Base-by-base conservation (phyloP, 2,329 filamentous ascomycete species). In the Plectosphaerella cucumerina region DNA sequence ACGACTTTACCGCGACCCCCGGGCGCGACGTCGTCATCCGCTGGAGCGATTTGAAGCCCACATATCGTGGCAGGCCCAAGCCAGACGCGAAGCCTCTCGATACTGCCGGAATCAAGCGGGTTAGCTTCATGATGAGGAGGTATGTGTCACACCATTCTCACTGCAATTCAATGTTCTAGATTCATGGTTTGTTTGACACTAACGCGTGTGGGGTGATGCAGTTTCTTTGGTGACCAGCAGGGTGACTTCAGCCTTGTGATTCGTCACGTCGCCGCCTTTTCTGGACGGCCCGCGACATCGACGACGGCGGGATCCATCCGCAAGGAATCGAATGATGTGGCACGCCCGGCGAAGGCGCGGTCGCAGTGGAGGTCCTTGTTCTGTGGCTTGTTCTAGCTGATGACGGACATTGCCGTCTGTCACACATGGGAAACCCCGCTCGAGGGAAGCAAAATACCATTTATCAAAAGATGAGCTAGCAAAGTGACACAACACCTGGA, bases 91-190 rank as follows among this genome's bases (percentile, higher is more conserved):
- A 74, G 51, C 74, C 78, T 5, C 64, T 94, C 58, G 73, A 90
- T 58, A 60, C 79, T 55, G 73, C 72, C 45, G 71, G 73, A 42
- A 73, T 94, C 37, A 86, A 81, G 68, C 75, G 87, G 44, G 72
- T 93, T 26, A 85, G 84, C 47, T 74, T 94, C 53, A 92, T 94
- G 89, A 87, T 88, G 76, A 73, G 90, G 64, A 94, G 89, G 89
- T 90, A 67, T 52, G 72, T 63, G 4, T 9, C n/a, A 6, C 43
- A 20, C 10, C 14, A 18, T 18, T n/a, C n/a, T n/a, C n/a, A 45
- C 12, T 46, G 43, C 15, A 11, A 31, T 31, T 8, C 26, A 31
- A 11, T 10, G 4, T 31, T 2, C 8, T 31, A 8, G 3, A 11
- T 31, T 11, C 3, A 9, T 8, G 26, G 9, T 31, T 31, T 31